Evolutionary conservation across 1,284 basidiomycete species (phyloP), one percentile per base, ranked within the genome.

Genomic region (Trichosporon sp.): DNA sequence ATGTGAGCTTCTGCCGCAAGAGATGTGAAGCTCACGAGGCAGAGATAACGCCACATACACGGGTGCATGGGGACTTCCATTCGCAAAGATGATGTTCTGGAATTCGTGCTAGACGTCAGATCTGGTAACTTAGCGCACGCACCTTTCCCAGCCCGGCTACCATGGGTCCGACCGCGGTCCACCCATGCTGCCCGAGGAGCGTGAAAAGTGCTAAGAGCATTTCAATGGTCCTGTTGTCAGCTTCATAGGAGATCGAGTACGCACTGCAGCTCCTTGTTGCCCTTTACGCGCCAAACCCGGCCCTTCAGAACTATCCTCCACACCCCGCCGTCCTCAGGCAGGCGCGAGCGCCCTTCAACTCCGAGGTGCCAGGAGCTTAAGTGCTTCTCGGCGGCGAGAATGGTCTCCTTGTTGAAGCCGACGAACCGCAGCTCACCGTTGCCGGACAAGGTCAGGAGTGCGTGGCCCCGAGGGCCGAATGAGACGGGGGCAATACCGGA

Each of bases 11-110:
- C 14, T 46, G 14, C 5, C 4, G n/a, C 16, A 16, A 16, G 12
- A 21, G 4, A 10, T 6, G 16, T 56, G 21, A 19, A 26, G 72
- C 80, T 72, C 31, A 81, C 82, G 65, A 40, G 82, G 82, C 8
- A 83, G 66, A 7, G 80, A 80, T 2, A 83, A n/a, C 1, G 82
- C 82, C 46, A 83, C 81, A 69, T 79, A 81, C 1, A 76, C 69
- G 0, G 82, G 82, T 1, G 82, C 77, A 40, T 67, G 16, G 72
- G 65, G 16, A 4, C 76, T 69, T 0, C 74, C 70, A 51, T 78
- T 75, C 2, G 74, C 64, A 65, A 82, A 80, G 56, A 83, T 71
- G 6, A 83, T 71, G 54, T 78, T 81, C 67, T 81, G 80, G n/a
- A 73, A 70, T 66, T 80, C 79, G 64, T 75, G 76, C 78, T 82